A percentile compares a stretch with the other conserved stretches of the same genome.
phyloP scores from a whole-genome alignment of 2,329 filamentous ascomycete species.

The Phaeomoniella chlamydospora region DNA sequence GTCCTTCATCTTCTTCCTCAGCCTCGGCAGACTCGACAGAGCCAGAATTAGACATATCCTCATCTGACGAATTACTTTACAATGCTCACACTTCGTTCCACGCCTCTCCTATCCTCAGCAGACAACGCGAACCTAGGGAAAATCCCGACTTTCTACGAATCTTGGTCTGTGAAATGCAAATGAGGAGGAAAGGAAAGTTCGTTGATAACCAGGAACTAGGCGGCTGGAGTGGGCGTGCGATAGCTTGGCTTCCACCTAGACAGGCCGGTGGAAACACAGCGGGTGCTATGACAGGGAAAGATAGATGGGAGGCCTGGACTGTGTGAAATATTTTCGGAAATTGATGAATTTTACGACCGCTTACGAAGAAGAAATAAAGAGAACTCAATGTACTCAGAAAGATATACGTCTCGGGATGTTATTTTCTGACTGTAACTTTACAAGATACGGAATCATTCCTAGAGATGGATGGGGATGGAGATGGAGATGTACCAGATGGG shows the following conservation, averaged over 20 bases:
- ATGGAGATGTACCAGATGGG: too few relatives aligned
- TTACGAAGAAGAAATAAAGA: too few relatives aligned
- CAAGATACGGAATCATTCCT: too few relatives aligned
- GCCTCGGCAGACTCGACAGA: not conserved
- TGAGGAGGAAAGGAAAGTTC: constrained; percentile 48
- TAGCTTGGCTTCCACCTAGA: constrained; percentile 46
- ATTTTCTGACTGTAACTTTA: too few relatives aligned
- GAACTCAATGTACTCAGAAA: too few relatives aligned
- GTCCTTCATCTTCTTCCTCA: too few relatives aligned
- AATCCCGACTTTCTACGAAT: constrained; percentile 50
- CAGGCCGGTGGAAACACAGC: not conserved
- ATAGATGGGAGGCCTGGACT: not conserved
- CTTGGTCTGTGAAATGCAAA: constrained; percentile 54
- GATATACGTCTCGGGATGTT: too few relatives aligned
- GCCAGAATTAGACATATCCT: too few relatives aligned
- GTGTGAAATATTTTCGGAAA: too few relatives aligned
- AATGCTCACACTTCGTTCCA: constrained; percentile 13
- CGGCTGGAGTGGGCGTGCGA: constrained; percentile 43
- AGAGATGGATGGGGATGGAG: too few relatives aligned
- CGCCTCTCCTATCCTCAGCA: constrained; percentile 23
- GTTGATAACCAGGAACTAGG: constrained; percentile 36
- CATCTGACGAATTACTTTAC: not conserved
- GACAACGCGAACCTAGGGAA: constrained; percentile 48
- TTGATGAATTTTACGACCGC: too few relatives aligned
- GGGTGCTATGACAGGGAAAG: not conserved